Conservation (phyloP, 1,284 basidiomycete genomes). For the Ustilago xerochloae region DNA sequence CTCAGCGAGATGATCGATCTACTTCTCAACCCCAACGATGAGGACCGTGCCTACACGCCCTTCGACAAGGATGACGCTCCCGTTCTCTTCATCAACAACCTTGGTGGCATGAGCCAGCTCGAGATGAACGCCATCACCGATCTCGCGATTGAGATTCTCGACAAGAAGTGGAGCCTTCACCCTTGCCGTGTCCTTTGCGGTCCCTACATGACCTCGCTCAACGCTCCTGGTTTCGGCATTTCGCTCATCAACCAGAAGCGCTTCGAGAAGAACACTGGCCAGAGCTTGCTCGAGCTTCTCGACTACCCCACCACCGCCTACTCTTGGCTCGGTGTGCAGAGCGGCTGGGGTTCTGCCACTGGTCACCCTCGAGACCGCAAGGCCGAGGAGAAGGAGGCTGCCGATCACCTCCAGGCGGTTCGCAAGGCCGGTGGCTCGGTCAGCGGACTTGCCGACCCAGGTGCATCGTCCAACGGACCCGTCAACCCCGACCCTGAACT, state of each 20-base stretch:
- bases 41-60: constrained; percentile 67
- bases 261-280: constrained; percentile 65
- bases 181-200: constrained; percentile 70
- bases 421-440: constrained; percentile 62
- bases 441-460: constrained; percentile 53
- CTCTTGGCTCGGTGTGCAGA: constrained; percentile 69
- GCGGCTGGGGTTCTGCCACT: constrained; percentile 57
- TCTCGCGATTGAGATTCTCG: constrained; percentile 70
- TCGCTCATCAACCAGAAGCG: constrained; percentile 70
- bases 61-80: constrained; percentile 70
- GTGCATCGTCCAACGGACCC: constrained; percentile 54
- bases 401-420: constrained; percentile 50
- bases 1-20: constrained; percentile 62
- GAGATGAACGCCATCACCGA: constrained; percentile 73
- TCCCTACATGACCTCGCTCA: constrained; percentile 71
- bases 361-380: constrained; percentile 61
- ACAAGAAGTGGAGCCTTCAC: constrained; percentile 65
- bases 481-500: constrained; percentile 55
- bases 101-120: constrained; percentile 73
- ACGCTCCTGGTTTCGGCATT: constrained; percentile 71
- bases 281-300: constrained; percentile 69
- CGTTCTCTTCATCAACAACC: constrained; percentile 73
- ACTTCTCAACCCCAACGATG: constrained; percentile 70
- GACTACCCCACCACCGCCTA: constrained; percentile 70
- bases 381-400: constrained; percentile 61